These are phyloP conservation scores for Asparagopsis taxiformis DNA, from an alignment of 31 red algal genomes.

Conservation along the genomic window DNA sequence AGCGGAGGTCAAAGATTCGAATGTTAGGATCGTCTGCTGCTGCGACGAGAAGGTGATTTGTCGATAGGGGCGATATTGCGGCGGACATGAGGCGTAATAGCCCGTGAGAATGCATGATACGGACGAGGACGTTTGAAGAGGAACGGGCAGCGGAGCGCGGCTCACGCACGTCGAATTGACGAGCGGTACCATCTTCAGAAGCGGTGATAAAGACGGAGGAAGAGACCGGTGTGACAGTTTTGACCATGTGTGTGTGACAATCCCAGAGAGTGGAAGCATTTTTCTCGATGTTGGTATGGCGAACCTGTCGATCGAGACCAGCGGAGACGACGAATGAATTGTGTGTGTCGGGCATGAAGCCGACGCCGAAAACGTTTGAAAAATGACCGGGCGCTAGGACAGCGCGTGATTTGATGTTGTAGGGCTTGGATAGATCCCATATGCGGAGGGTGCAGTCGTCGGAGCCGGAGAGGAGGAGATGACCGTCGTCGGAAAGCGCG, in stretches of 20 bases:
- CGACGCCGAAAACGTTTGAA: slow-evolving; percentile 64
- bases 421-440: slow-evolving; percentile 36
- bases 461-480: slow-evolving; percentile 43
- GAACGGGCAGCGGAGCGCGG: slow-evolving; percentile 10
- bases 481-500: slow-evolving; percentile 36
- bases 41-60: slow-evolving; percentile 51
- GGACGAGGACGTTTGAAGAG: slow-evolving; percentile 39
- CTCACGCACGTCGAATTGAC: slow-evolving; percentile 55
- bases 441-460: slow-evolving; percentile 70
- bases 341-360: slow-evolving; percentile 59
- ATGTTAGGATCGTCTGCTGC: slow-evolving; percentile 39
- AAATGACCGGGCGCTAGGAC: slow-evolving; percentile 37
- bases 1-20: slow-evolving; percentile 39
- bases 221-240: slow-evolving; percentile 34
- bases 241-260: slow-evolving; percentile 53
- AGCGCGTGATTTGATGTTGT: not conserved
- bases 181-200: slow-evolving; percentile 57
- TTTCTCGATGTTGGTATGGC: slow-evolving; percentile 45
- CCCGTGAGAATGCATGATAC: slow-evolving; percentile 11
- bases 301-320: slow-evolving; percentile 58
- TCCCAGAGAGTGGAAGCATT: slow-evolving; percentile 24
- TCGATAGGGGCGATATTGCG: slow-evolving; percentile 25
- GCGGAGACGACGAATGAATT: slow-evolving; percentile 50
- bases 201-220: slow-evolving; percentile 46
- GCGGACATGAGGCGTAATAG: slow-evolving; percentile 39